Base-by-base conservation (phyloP, 2,329 filamentous ascomycete genomes). In the Escovopsis weberi region DNA sequence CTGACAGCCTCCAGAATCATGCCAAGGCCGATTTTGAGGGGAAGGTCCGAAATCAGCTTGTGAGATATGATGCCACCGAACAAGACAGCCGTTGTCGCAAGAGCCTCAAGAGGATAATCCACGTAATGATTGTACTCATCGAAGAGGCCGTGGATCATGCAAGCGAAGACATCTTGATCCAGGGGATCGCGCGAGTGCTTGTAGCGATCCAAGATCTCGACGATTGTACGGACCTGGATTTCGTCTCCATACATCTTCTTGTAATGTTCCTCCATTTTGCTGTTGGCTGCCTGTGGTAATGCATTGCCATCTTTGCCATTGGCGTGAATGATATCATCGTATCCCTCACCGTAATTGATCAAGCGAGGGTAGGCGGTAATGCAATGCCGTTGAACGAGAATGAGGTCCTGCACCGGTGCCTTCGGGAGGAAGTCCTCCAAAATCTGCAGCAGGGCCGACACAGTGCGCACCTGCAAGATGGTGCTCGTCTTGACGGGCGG, bases 1-100 rank as follows among this genome's bases (percentile, higher is more conserved):
- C 85, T 75, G 23, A 98, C 87, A 11, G 91, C 86, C 59, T 98
- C 88, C n/a, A 96, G 69, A 48, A 98, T 94, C 86, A 98, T 95
- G 12, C 85, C 87, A 12, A 96, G 69, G n/a, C 85, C 91, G 44
- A 94, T 87, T 57, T 94, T 87, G 32, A 96, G 75, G 4, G 91
- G 86, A 15, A 98, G 75, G 36, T 87, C 82, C 6, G 87, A 86
- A 40, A 98, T 83, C 6, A 98, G 73, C 55, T 88, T 87, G 64
- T 86, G 91, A 41, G 88, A 88, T 54, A 98, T 94, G 50, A 96
- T 91, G 26, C 89, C 91, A 43, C 91, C 91, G 58, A 98, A 98
- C 26, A 98, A 74, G 9, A 98, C 88, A 4, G 91, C 89, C 0
- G 91, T 98, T 10, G 89, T 96, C 7, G 89, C 89, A 40, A 98